Conservation (phyloP, 2,329 filamentous ascomycete genomes). For the Tolypocladium cylindrosporum region DNA sequence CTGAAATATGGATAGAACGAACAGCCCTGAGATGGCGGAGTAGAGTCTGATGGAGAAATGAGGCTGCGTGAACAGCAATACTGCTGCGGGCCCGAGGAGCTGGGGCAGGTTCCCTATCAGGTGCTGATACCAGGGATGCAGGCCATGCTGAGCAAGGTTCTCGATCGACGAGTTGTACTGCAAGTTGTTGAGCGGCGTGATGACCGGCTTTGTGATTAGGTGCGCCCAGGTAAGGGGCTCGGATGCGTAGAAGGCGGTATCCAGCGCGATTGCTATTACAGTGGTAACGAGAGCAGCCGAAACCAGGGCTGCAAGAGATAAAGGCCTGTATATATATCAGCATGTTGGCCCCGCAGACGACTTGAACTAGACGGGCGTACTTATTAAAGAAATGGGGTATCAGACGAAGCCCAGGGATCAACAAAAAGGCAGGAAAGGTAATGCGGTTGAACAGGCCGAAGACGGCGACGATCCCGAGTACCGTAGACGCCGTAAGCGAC, state of each 20-base stretch:
- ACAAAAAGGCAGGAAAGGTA: constrained; percentile 87
- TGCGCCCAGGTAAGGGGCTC: constrained; percentile 55
- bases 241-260: constrained; percentile 73
- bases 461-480: constrained; percentile 72
- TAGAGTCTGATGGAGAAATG: constrained; percentile 53
- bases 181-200: constrained; percentile 72
- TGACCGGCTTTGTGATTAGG: constrained; percentile 53
- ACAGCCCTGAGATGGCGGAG: constrained; percentile 63
- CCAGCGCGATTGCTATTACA: constrained; percentile 64
- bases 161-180: constrained; percentile 60
- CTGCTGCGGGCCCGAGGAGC: constrained; percentile 59
- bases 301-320: constrained; percentile 52
- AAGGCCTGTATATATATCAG: constrained; percentile 32
- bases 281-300: constrained; percentile 58
- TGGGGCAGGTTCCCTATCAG: constrained; percentile 58
- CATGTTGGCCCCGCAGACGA: background rate
- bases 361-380: constrained; percentile 34
- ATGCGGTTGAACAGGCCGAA: constrained; percentile 94
- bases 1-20: constrained; percentile 62
- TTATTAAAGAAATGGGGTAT: constrained; percentile 77
- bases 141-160: constrained; percentile 65
- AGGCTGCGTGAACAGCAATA: constrained; percentile 48
- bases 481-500: constrained; percentile 62
- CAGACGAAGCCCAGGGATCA: constrained; percentile 74
- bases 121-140: constrained; percentile 74